Evolutionary conservation across 1,284 basidiomycete species (phyloP).

Genomic region (Malassezia caprae): DNA sequence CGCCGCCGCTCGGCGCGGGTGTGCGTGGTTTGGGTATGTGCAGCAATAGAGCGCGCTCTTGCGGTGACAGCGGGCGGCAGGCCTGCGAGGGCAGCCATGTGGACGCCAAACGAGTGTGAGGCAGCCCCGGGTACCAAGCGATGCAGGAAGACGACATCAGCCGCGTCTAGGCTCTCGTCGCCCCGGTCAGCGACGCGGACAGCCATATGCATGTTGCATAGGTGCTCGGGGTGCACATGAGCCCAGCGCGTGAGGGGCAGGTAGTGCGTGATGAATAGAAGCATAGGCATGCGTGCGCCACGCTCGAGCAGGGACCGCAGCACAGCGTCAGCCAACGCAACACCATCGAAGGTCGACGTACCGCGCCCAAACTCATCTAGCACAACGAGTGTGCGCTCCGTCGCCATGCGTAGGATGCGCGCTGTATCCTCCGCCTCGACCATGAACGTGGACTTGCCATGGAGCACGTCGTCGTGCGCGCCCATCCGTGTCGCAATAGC

Average conservation of each 20-base stretch:
- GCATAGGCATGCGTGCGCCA: conserved; percentile 12
- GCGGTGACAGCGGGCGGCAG: conserved; percentile 17
- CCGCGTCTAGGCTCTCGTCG: background rate
- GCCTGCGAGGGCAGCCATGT: conserved; percentile 36
- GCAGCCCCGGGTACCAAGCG: conserved; percentile 29
- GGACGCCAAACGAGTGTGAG: conserved; percentile 36
- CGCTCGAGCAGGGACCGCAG: conserved; percentile 21
- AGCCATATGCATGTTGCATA: conserved; percentile 37
- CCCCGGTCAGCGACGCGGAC: conserved; percentile 17
- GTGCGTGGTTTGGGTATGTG: background rate
- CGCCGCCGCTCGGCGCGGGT: background rate
- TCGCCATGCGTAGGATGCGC: conserved; percentile 59
- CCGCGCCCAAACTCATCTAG: conserved; percentile 36
- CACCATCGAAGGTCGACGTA: conserved; percentile 31
- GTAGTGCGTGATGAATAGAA: conserved; percentile 43
- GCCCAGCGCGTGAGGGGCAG: conserved; percentile 24
- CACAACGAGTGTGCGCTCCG: conserved; percentile 47
- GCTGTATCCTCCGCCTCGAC: conserved; percentile 88
- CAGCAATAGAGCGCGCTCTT: conserved; percentile 7
- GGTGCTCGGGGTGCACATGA: background rate
- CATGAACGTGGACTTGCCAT: conserved; percentile 85
- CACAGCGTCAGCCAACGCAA: conserved; percentile 31
- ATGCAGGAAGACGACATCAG: conserved; percentile 40
- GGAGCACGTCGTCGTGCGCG: conserved; percentile 72
- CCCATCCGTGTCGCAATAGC: conserved; percentile 73